Evolutionary conservation across 2,329 filamentous ascomycete genomes (phyloP).

Genomic region (Exophiala phaeomuriformis): DNA sequence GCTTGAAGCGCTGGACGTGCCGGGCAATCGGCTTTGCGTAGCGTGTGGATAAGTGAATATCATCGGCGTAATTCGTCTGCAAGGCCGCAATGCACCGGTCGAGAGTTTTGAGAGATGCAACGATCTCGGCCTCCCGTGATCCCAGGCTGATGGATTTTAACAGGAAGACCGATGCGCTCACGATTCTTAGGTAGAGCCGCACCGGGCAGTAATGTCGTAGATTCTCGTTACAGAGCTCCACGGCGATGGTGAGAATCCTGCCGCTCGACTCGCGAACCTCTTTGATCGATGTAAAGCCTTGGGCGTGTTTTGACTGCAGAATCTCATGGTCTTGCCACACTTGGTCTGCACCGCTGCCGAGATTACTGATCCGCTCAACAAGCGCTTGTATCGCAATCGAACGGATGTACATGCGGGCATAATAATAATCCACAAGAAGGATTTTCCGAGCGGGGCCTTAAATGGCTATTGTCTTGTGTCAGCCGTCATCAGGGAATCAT

Average conservation of each 20-base stretch:
- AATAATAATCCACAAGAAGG: slow-evolving; percentile 49
- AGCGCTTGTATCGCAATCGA: slow-evolving; percentile 51
- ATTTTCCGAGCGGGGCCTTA: slow-evolving; percentile 36
- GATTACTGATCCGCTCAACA: slow-evolving; percentile 42
- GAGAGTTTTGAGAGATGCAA: slow-evolving; percentile 43
- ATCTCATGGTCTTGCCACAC: not conserved
- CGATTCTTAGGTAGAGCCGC: slow-evolving; percentile 48
- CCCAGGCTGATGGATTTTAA: slow-evolving; percentile 47
- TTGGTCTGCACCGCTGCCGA: not conserved
- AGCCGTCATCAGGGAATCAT: not conserved
- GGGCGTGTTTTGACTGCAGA: not conserved
- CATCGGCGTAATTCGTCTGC: slow-evolving; percentile 44
- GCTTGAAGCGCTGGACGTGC: slow-evolving; percentile 38
- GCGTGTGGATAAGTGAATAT: slow-evolving; percentile 46
- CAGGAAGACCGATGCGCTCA: slow-evolving; percentile 50
- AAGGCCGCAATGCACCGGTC: slow-evolving; percentile 44
- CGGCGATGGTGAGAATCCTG: slow-evolving; percentile 34
- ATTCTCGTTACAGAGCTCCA: slow-evolving; percentile 43
- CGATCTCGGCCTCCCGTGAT: slow-evolving; percentile 43
- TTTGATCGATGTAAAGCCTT: not conserved
- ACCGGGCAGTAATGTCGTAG: slow-evolving; percentile 48
- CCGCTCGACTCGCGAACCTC: not conserved
- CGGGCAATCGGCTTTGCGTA: slow-evolving; percentile 46
- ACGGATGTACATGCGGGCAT: slow-evolving; percentile 40
- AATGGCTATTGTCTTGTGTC: not conserved